Evolutionary conservation across 345 rosid species (phyloP).

Genomic region (Ailanthus altissimus): DNA sequence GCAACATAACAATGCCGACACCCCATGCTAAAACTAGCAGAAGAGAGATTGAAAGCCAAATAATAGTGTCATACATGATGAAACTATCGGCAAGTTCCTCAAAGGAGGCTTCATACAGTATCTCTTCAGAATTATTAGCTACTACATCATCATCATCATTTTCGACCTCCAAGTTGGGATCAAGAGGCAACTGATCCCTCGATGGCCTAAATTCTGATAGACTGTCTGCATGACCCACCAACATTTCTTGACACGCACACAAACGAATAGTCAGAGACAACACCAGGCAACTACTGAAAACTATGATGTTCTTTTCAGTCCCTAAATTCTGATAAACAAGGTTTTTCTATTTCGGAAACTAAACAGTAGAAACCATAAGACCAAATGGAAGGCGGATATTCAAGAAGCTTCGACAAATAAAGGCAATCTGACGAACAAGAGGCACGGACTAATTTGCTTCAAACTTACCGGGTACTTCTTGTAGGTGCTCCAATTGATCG

Average conservation of each 20-base stretch:
- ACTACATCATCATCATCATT: constrained; percentile 34
- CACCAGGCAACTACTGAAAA: not conserved
- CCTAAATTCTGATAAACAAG: not conserved
- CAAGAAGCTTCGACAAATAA: not conserved
- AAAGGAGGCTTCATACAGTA: constrained; percentile 57
- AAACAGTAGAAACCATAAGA: not conserved
- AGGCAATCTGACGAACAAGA: not conserved
- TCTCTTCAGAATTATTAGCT: constrained; percentile 37
- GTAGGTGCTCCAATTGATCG: not conserved
- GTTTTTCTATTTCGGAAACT: not conserved
- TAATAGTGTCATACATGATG: constrained; percentile 56
- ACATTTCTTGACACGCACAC: constrained; percentile 39
- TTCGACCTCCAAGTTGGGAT: constrained; percentile 43
- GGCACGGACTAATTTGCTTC: not conserved
- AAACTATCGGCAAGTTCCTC: constrained; percentile 51
- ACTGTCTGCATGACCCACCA: constrained; percentile 53
- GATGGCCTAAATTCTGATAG: constrained; percentile 49
- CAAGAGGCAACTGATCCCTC: constrained; percentile 37
- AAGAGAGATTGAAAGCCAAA: constrained; percentile 69
- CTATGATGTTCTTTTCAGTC: not conserved
- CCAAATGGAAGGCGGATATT: not conserved
- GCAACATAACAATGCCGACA: constrained; percentile 66
- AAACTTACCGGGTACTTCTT: constrained; percentile 9
- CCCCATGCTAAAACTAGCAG: constrained; percentile 82
- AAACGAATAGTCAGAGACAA: not conserved